These are phyloP conservation scores for Carex parvula DNA, from an alignment of 176 grass and related monocot genomes.

Conservation along the genomic window DNA sequence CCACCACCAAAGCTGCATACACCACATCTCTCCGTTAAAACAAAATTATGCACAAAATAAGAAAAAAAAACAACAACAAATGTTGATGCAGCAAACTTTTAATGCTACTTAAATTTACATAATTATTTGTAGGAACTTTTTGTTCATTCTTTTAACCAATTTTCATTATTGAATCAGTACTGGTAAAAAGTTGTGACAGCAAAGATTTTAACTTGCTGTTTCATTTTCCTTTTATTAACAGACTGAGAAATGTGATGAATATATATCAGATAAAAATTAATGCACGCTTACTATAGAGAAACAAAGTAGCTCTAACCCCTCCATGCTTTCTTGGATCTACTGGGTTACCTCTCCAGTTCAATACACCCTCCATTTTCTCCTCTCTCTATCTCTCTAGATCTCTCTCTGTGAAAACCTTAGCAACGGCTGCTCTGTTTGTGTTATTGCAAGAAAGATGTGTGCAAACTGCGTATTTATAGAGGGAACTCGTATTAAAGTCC, in stretches of 20 bases:
- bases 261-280: not conserved
- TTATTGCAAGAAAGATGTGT: not conserved
- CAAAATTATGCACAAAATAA: not conserved
- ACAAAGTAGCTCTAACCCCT: slow-evolving; percentile 53
- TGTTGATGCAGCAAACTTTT: not conserved
- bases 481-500: not conserved
- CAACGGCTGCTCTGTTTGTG: not conserved
- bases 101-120: not conserved
- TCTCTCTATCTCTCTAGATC: not conserved
- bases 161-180: not conserved
- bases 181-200: not conserved
- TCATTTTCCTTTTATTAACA: too few species aligned
- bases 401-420: not conserved
- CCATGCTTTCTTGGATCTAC: slow-evolving; percentile 51
- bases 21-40: not conserved
- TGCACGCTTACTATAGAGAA: slow-evolving; percentile 49
- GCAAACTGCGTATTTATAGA: not conserved
- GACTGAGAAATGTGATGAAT: not conserved
- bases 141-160: not conserved
- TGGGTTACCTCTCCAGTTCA: slow-evolving; percentile 60
- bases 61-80: not conserved
- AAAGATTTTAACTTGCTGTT: too few species aligned
- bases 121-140: not conserved
- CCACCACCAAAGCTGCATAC: slow-evolving; percentile 19
- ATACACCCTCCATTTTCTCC: slow-evolving; percentile 20